Evolutionary conservation across 129 eudicot genomes (phyloP), one percentile per base, ranked within the genome.

Genomic region (Dittrichia graveolens): DNA sequence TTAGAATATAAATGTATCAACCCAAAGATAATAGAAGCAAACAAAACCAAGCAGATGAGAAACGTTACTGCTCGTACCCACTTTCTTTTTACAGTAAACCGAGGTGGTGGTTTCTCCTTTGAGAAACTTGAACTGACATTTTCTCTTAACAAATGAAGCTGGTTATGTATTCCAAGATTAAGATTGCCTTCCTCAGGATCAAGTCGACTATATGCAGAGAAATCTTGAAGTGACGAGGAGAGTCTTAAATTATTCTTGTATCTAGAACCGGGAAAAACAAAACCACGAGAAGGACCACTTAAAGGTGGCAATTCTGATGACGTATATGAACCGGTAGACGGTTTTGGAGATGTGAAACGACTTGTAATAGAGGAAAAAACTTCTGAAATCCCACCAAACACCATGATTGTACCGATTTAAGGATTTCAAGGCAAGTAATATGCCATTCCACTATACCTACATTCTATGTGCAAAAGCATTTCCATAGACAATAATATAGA

Each of bases 191-290:
- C 91, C 67, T 86, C 97, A 45, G 80, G 84, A 80, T 95, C 96
- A 55, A 90, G 81, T 39, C 50, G 84, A 42, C 62, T 80, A 73
- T 90, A 95, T 61, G 74, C 60, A 24, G 97, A 88, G 55, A 95
- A 82, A 88, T 95, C 99, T 88, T 95, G 99, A 14, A 90, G 93
- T 12, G 99, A 95, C 14, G 97, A 82, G 64, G 99, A 95, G 16
- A 56, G 82, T 80, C 96, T 82, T 82, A 95, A 42, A 81, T 75
- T 80, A 52, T 71, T 77, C 81, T 78, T 95, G 71, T 71, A 76
- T 57, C 83, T 87, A 14, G 82, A 69, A 70, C 79, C 81, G 16
- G 89, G 65, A 65, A 78, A 77, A 31, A 77, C 58, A 41, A 46
- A 78, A 52, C 76, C 87, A 73, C 74, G 83, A 75, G 24, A 76